Evolutionary conservation across 345 rosid genomes (phyloP).

Genomic region (Laguncularia racemosa): DNA sequence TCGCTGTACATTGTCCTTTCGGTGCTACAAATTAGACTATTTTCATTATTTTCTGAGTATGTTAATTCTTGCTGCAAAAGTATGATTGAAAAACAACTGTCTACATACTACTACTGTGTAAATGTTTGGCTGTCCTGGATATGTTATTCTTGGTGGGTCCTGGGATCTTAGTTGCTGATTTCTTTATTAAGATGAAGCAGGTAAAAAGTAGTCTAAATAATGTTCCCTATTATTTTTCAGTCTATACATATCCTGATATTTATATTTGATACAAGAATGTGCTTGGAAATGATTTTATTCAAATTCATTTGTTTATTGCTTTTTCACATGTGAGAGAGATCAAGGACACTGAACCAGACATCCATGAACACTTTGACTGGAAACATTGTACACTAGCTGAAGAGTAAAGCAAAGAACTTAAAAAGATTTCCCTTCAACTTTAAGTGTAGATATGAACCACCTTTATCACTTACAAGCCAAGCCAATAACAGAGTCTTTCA

Average conservation of each 20-base stretch:
- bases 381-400: slow-evolving; percentile 33
- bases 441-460: slow-evolving; percentile 56
- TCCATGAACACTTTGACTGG: slow-evolving; percentile 28
- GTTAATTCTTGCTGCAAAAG: too few species aligned
- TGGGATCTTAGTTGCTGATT: too few species aligned
- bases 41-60: too few species aligned
- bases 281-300: neutral
- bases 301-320: neutral
- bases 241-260: too few species aligned
- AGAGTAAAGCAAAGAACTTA: slow-evolving; percentile 83
- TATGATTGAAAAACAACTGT: too few species aligned
- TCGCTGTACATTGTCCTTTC: slow-evolving; percentile 4
- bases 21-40: neutral
- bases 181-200: too few species aligned
- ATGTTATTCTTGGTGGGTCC: too few species aligned
- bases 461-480: slow-evolving; percentile 94
- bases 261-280: too few species aligned
- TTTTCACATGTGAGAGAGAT: slow-evolving; percentile 4
- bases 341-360: slow-evolving; percentile 12
- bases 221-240: too few species aligned
- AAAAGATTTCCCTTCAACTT: slow-evolving; percentile 72
- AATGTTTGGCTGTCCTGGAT: too few species aligned
- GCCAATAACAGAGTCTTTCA: slow-evolving; percentile 46
- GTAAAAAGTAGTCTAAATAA: too few species aligned
- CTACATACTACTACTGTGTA: too few species aligned